Percentiles rank a stretch among this genome's conserved stretches.
Conservation (phyloP, 2,329 filamentous ascomycete species). For the Fusarium equiseti region DNA sequence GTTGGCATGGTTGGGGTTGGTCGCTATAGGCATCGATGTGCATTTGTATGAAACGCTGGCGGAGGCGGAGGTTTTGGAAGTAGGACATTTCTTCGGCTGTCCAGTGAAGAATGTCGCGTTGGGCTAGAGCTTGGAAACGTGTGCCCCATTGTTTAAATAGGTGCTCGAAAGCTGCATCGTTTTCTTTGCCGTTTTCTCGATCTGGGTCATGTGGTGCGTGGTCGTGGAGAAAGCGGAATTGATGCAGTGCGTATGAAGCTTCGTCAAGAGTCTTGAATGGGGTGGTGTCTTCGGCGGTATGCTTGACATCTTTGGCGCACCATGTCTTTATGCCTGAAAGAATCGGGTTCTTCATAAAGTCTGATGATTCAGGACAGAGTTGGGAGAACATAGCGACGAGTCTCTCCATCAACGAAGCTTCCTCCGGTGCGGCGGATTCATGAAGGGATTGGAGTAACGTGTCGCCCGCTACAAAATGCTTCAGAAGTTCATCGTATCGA, state of each 20-base stretch:
- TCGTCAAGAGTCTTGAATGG: neutral
- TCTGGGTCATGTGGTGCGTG: neutral
- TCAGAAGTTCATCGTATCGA: constrained; percentile 5
- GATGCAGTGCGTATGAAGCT: neutral
- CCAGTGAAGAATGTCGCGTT: neutral
- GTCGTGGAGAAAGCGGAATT: neutral
- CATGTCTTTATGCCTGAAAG: neutral
- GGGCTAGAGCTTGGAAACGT: neutral
- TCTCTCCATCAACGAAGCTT: neutral
- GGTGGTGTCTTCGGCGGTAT: rapidly evolving
- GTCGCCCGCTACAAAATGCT: constrained; percentile 8
- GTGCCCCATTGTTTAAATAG: neutral
- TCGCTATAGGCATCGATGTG: neutral
- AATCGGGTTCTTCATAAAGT: neutral
- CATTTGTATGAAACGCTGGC: constrained; percentile 1
- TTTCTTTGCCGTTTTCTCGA: neutral
- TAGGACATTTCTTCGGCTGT: neutral
- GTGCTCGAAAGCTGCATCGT: neutral
- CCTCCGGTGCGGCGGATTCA: rapidly evolving
- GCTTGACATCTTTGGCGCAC: neutral
- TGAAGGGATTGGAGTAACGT: constrained; percentile 6
- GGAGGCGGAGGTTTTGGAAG: neutral
- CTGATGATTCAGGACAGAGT: neutral
- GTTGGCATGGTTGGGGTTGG: neutral
- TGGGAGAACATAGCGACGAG: constrained; percentile 3